Evolutionary conservation across 2,329 filamentous ascomycete genomes (phyloP).

Genomic region (Emmonsia crescens): DNA sequence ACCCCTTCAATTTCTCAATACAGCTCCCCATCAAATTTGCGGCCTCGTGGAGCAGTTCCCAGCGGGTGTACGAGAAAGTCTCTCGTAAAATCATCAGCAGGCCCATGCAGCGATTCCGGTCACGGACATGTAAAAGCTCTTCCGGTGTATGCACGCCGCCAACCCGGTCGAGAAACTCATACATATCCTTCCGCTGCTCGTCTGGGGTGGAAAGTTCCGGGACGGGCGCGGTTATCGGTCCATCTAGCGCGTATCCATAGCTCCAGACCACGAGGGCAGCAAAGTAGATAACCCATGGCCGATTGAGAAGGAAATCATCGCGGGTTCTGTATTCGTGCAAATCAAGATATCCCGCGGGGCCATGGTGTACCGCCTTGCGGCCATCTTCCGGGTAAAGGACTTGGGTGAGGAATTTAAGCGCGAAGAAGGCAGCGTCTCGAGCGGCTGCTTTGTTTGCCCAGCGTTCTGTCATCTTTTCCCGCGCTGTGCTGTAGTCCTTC

Average conservation of each 20-base stretch:
- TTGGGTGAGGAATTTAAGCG: constrained; percentile 75
- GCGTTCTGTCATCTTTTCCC: constrained; percentile 70
- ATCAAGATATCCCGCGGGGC: not conserved
- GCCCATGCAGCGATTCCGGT: constrained; percentile 73
- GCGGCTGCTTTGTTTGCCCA: constrained; percentile 88
- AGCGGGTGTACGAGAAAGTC: constrained; percentile 70
- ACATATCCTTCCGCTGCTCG: constrained; percentile 67
- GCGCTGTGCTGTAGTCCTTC: constrained; percentile 68
- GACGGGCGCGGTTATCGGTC: constrained; percentile 46
- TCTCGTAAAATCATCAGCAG: constrained; percentile 71
- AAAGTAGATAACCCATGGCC: constrained; percentile 93
- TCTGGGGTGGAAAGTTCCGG: constrained; percentile 46
- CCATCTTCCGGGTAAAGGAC: constrained; percentile 58
- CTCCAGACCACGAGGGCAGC: constrained; percentile 88
- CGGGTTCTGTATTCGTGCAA: constrained; percentile 59
- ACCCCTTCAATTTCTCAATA: constrained; percentile 48
- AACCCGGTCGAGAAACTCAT: constrained; percentile 61
- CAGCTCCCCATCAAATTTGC: constrained; percentile 71
- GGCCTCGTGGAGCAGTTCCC: constrained; percentile 86
- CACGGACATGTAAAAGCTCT: constrained; percentile 60
- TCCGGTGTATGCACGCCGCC: constrained; percentile 63
- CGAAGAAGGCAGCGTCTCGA: constrained; percentile 85
- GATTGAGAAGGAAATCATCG: constrained; percentile 80
- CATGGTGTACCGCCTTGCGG: constrained; percentile 15
- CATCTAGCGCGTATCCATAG: constrained; percentile 85